Conservation (phyloP, 495 filamentous ascomycete species). For the Staphylotrichum longicolle region DNA sequence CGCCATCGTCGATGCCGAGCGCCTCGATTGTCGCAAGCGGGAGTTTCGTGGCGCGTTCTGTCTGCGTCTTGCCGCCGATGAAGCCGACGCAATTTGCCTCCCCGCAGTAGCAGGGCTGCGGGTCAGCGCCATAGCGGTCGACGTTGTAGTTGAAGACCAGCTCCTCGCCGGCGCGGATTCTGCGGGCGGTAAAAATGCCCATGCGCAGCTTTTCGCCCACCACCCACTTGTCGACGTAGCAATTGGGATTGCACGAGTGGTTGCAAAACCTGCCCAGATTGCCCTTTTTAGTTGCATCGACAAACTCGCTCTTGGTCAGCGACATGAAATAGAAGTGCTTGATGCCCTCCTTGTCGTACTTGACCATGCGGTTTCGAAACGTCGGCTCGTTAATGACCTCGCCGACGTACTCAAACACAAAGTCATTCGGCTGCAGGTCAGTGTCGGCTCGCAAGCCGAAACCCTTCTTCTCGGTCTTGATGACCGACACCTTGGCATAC, state of each 20-base stretch:
- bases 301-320: constrained; percentile 90
- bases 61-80: constrained; percentile 97
- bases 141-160: constrained; percentile 99
- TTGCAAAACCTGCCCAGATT: constrained; percentile 98
- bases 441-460: constrained; percentile 82
- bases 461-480: constrained; percentile 97
- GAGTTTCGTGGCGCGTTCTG: constrained; percentile 88
- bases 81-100: constrained; percentile 94
- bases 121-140: constrained; percentile 94
- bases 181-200: constrained; percentile 94
- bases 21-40: constrained; percentile 90
- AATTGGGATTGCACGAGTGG: constrained; percentile 98
- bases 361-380: constrained; percentile 82
- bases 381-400: constrained; percentile 92
- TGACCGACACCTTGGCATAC: constrained; percentile 88
- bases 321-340: constrained; percentile 99
- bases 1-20: constrained; percentile 89
- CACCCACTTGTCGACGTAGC: constrained; percentile 99
- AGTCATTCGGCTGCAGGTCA: constrained; percentile 74
- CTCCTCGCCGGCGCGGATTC: constrained; percentile 86
- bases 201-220: constrained; percentile 97
- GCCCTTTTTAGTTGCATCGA: constrained; percentile 95
- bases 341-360: constrained; percentile 93
- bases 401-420: constrained; percentile 97
- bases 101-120: constrained; percentile 94